Conservation (phyloP, 805 yeast species). For the Starmerella gropengiesseri region DNA sequence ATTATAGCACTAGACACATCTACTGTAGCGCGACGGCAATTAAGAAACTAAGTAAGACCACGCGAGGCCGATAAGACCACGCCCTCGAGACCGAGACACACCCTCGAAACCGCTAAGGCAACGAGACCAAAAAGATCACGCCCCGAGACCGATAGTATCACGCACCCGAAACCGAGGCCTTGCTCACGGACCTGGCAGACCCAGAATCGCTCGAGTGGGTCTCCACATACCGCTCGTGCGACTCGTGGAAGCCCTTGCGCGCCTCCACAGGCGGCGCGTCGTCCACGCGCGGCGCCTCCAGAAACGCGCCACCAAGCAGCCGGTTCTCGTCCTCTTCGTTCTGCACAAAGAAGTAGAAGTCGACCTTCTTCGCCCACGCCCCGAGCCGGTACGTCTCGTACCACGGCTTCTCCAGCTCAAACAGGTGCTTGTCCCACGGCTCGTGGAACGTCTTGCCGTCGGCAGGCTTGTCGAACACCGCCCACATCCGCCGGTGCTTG, state of each 20-base stretch:
- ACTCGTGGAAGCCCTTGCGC: not conserved
- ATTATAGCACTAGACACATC: too few relatives aligned
- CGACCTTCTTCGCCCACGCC: conserved; percentile 12
- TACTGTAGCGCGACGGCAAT: too few relatives aligned
- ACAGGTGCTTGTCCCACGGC: conserved; percentile 17
- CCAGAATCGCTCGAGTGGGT: not conserved
- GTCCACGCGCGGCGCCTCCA: conserved; percentile 1
- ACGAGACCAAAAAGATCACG: too few relatives aligned
- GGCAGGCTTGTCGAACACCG: conserved; percentile 22
- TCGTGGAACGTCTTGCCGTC: conserved; percentile 11
- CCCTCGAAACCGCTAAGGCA: too few relatives aligned
- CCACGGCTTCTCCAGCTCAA: conserved; percentile 20
- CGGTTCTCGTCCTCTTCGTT: conserved; percentile 5
- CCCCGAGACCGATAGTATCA: too few relatives aligned
- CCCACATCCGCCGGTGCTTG: conserved; percentile 10
- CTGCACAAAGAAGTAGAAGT: conserved; percentile 21
- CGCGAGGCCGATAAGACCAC: too few relatives aligned
- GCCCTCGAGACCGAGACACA: too few relatives aligned
- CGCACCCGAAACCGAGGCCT: too few relatives aligned
- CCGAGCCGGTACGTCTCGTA: conserved; percentile 17
- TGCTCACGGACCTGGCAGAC: too few relatives aligned
- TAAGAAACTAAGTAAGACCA: too few relatives aligned
- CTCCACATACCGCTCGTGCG: too few relatives aligned
- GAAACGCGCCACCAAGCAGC: conserved; percentile 9
- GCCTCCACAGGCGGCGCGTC: not conserved